Percentiles rank a stretch among this genome's conserved stretches.
Evolutionary conservation across 169 alveolate species (phyloP).

Genomic region (Plasmodium fragile): DNA sequence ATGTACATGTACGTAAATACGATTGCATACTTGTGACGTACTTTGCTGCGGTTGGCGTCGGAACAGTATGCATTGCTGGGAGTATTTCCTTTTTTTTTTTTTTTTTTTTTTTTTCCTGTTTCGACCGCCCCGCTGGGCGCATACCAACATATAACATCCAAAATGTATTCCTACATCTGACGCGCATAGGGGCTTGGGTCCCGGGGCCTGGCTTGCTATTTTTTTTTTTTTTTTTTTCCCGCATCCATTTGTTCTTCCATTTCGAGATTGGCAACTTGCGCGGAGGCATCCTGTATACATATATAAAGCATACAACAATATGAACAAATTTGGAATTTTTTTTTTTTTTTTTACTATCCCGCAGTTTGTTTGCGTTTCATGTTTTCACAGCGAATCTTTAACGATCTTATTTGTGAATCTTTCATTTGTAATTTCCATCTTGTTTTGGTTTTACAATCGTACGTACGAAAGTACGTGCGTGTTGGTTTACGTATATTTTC

Average conservation of each 20-base stretch:
- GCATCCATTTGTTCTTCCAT: background rate
- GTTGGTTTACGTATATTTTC: background rate
- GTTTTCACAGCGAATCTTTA: background rate
- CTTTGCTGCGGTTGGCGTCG: background rate
- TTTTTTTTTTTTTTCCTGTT: background rate
- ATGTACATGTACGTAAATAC: constrained; percentile 1
- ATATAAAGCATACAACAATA: background rate
- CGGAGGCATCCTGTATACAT: background rate
- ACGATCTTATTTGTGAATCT: background rate
- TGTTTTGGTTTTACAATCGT: background rate
- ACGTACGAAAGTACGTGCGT: background rate
- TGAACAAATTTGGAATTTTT: background rate
- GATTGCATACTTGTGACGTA: background rate
- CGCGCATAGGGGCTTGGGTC: background rate
- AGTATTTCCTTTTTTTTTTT: background rate
- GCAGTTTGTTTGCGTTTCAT: background rate
- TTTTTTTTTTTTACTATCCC: background rate
- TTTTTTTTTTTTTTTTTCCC: background rate
- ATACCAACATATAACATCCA: background rate
- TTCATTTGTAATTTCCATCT: background rate
- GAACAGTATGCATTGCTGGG: background rate
- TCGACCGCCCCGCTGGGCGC: background rate
- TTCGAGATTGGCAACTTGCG: background rate
- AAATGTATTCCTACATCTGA: background rate
- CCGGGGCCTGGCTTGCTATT: background rate